phyloP scores from a whole-genome alignment of 2,329 filamentous ascomycete species.

The Penicillium sp. region DNA sequence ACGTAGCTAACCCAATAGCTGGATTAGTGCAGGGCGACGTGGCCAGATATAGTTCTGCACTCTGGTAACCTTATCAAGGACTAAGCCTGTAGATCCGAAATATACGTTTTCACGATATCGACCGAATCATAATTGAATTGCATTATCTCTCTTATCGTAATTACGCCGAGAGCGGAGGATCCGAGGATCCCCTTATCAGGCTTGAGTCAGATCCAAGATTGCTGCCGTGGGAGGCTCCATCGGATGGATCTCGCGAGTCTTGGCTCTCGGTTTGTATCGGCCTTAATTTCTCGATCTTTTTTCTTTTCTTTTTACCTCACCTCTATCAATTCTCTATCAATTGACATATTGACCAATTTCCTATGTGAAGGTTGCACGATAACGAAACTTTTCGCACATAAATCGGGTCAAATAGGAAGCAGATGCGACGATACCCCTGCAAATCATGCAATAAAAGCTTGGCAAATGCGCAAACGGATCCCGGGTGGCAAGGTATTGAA shows the following conservation, averaged over 20 bases:
- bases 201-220: conserved; percentile 1
- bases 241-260: neutral
- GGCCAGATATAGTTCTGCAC: neutral
- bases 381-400: neutral
- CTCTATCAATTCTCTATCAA: too few species aligned
- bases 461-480: neutral
- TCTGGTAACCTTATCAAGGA: neutral
- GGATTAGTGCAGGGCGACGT: neutral
- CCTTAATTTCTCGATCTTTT: neutral
- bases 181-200: conserved; percentile 1
- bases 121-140: too few species aligned
- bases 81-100: neutral
- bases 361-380: neutral
- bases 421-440: conserved; percentile 1
- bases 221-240: neutral
- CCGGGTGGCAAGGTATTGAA: neutral
- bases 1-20: neutral
- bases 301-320: neutral
- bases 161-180: neutral
- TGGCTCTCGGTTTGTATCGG: conserved; percentile 15
- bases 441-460: neutral
- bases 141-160: neutral
- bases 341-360: neutral
- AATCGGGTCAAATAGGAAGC: conserved; percentile 1
- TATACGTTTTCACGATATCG: neutral